A percentile compares a stretch with the other conserved stretches of the same genome.
These are phyloP conservation scores for Capronia coronata DNA, from an alignment of 2,329 filamentous ascomycete genomes.

Conservation along the genomic window DNA sequence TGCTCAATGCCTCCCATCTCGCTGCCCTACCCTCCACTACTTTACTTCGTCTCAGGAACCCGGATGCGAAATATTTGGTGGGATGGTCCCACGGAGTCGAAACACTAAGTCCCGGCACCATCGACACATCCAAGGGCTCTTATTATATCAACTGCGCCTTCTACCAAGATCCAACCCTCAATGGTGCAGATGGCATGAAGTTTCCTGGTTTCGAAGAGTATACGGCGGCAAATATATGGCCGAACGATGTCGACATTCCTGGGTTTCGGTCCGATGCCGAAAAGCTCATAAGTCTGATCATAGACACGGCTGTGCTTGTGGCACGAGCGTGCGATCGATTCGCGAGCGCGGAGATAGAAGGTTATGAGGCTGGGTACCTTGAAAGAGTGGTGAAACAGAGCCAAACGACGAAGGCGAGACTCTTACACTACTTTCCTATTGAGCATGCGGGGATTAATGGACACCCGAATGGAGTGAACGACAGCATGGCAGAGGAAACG, in stretches of 20 bases:
- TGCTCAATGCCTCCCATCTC: slow-evolving; percentile 84
- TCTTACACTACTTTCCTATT: slow-evolving; percentile 93
- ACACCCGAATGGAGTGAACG: background rate
- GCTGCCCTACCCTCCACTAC: slow-evolving; percentile 68
- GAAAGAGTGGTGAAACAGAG: slow-evolving; percentile 81
- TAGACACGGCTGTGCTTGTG: slow-evolving; percentile 81
- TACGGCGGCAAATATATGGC: slow-evolving; percentile 86
- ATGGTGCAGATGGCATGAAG: no score
- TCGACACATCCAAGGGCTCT: slow-evolving; percentile 58
- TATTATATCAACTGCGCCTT: slow-evolving; percentile 60
- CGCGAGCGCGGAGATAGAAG: slow-evolving; percentile 64
- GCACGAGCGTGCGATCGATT: slow-evolving; percentile 85
- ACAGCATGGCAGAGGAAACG: slow-evolving; percentile 32
- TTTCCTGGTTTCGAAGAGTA: slow-evolving; percentile 75
- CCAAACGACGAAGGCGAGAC: slow-evolving; percentile 79
- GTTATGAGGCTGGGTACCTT: slow-evolving; percentile 70
- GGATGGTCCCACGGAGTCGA: slow-evolving; percentile 62
- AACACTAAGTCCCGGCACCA: slow-evolving; percentile 54
- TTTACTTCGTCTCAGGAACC: slow-evolving; percentile 48
- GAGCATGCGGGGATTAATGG: no score
- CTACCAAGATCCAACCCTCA: slow-evolving; percentile 37
- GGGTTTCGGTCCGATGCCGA: slow-evolving; percentile 70
- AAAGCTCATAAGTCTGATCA: slow-evolving; percentile 72
- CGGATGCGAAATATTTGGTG: slow-evolving; percentile 52
- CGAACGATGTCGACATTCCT: slow-evolving; percentile 55